Base-by-base conservation (phyloP, 1,284 basidiomycete genomes). In the Naganishia cerealis region DNA sequence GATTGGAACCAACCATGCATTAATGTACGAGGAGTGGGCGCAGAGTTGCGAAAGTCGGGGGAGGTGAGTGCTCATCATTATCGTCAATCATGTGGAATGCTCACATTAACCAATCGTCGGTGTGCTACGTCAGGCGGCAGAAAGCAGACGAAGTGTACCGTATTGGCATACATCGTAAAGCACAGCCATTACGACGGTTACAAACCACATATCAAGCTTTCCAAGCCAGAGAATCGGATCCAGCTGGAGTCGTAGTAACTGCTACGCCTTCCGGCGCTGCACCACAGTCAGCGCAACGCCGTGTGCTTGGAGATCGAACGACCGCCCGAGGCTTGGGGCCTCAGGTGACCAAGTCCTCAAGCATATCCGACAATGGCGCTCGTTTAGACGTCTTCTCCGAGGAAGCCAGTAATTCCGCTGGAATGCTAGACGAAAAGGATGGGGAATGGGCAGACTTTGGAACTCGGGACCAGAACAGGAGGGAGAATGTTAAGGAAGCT, bases 21-120 rank as follows among this genome's bases (percentile, higher is more conserved):
- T 87, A 39, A 82, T 95, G 62, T 96, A 94, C 76, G 91, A 93
- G 75, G 91, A 94, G 73, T 94, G 90, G 78, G 91, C 92, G 0
- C 81, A 84, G 48, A 83, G 88, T 1, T 82, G 90, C 66, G 93
- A 96, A 78, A 83, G 83, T 48, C 84, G 85, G 58, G 86, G 87
- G 71, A 85, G 86, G 91, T 93, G 79, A 78, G 89, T 21, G 36
- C 15, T 57, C 24, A 21, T 16, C 26, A 3, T 12, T 16, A 29
- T 2, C 4, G 18, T 67, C 18, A 12, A 3, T 10, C 46, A 50
- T 21, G 21, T 8, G 21, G 3, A 46, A 7, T 16, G 7, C n/a
- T n/a, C 5, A 18, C 43, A 46, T 18, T 48, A 40, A 66, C 33
- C 29, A 33, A 33, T 8, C 38, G 39, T 15, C 8, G 40, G 10